Evolutionary conservation across 768 basidiomycete genomes (phyloP).

Genomic region (Rhodotorula taiwanensis): DNA sequence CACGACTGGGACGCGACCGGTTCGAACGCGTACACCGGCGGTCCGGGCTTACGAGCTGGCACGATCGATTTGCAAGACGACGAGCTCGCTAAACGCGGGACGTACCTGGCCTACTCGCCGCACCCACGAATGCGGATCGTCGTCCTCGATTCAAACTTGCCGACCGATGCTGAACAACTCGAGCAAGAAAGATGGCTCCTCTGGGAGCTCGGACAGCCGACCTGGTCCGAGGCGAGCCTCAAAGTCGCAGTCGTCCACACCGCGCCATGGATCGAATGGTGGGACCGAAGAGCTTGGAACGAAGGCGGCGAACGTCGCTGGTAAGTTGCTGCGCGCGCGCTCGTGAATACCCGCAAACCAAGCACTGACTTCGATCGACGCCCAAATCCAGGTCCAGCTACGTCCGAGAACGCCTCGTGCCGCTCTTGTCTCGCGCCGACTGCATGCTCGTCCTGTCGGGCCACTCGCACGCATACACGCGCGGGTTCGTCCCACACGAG

Average conservation of each 20-base stretch:
- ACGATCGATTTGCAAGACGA: background rate
- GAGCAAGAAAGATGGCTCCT: constrained; percentile 32
- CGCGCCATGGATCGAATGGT: constrained; percentile 35
- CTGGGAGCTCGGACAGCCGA: constrained; percentile 13
- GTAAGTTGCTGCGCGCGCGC: constrained; percentile 4
- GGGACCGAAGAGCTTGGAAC: constrained; percentile 29
- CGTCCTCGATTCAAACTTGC: constrained; percentile 34
- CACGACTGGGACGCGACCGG: constrained; percentile 36
- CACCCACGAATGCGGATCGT: constrained; percentile 26
- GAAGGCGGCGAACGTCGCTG: constrained; percentile 24
- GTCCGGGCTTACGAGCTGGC: background rate
- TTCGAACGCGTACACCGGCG: constrained; percentile 23
- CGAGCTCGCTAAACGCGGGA: background rate
- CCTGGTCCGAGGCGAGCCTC: constrained; percentile 24
- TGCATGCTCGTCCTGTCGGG: constrained; percentile 30
- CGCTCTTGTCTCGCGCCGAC: constrained; percentile 12
- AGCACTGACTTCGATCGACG: background rate
- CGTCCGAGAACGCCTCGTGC: constrained; percentile 25
- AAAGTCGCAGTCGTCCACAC: constrained; percentile 30
- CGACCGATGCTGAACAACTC: constrained; percentile 8
- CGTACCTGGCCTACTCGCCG: constrained; percentile 20
- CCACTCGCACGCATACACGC: constrained; percentile 35
- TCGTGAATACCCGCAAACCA: background rate
- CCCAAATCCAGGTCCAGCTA: constrained; percentile 22
- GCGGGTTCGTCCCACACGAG: constrained; percentile 30